Evolutionary conservation across 257 asterid species (phyloP).

Genomic region (Galeopsis tetrahit): DNA sequence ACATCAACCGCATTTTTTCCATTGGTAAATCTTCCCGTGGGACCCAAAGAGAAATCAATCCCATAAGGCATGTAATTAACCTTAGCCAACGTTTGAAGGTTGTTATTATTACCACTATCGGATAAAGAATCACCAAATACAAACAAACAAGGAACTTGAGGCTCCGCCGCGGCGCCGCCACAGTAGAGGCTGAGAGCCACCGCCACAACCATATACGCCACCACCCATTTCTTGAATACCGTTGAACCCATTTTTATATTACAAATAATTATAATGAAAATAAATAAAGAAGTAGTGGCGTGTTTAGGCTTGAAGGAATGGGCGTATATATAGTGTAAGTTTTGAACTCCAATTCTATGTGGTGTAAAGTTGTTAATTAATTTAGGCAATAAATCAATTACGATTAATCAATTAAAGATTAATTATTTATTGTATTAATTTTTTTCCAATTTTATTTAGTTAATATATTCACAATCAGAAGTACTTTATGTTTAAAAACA

Average conservation of each 20-base stretch:
- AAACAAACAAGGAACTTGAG: conserved; percentile 73
- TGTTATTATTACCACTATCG: conserved; percentile 75
- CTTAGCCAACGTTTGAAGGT: conserved; percentile 56
- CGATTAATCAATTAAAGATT: no score
- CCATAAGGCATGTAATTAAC: conserved; percentile 77
- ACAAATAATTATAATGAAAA: no score
- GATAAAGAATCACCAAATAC: conserved; percentile 71
- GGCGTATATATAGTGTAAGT: no score
- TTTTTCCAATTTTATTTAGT: no score
- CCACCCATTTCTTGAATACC: conserved; percentile 34
- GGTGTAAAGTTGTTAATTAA: no score
- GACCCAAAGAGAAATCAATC: conserved; percentile 57
- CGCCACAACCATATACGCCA: conserved; percentile 21
- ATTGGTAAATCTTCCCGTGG: conserved; percentile 73
- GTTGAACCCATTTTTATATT: neutral
- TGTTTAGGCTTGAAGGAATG: no score
- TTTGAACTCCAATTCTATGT: no score
- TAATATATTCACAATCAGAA: no score
- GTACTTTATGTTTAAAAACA: no score
- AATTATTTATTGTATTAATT: no score
- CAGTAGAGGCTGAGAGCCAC: neutral
- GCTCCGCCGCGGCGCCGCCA: conserved; percentile 38
- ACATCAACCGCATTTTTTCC: conserved; percentile 63
- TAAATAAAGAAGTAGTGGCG: no score
- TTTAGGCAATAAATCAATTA: no score